Percentiles rank a stretch among this genome's conserved stretches.
phyloP scores from a whole-genome alignment of 192 early-diverging fungal species.

The Endogone sp. region DNA sequence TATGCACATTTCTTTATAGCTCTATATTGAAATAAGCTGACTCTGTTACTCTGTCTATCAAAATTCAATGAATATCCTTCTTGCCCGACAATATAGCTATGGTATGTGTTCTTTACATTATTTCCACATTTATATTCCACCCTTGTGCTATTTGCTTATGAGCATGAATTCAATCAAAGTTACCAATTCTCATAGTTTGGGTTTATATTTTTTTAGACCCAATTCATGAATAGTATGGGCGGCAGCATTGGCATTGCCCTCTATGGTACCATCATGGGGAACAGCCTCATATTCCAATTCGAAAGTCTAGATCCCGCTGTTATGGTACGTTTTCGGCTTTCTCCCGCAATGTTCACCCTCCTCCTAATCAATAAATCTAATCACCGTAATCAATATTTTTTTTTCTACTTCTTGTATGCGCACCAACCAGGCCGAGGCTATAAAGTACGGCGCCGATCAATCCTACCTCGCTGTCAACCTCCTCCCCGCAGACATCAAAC shows the following conservation, averaged over 20 bases:
- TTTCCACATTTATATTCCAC: background rate
- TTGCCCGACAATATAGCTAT: too few relatives aligned
- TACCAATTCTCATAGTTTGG: constrained; percentile 9
- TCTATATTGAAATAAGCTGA: too few relatives aligned
- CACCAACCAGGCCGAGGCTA: constrained; percentile 8
- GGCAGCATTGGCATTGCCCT: constrained; percentile 17
- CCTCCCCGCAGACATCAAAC: constrained; percentile 6
- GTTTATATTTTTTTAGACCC: constrained; percentile 13
- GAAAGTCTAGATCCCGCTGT: background rate
- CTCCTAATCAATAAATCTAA: too few relatives aligned
- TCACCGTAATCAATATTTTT: background rate
- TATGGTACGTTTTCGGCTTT: constrained; percentile 7
- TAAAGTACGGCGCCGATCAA: constrained; percentile 4
- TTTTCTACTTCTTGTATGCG: background rate
- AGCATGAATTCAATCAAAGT: too few relatives aligned
- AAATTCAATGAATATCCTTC: too few relatives aligned
- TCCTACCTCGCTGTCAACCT: constrained; percentile 7
- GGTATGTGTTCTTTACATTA: constrained; percentile 14
- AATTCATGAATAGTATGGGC: constrained; percentile 4
- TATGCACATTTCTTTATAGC: too few relatives aligned
- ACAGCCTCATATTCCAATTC: constrained; percentile 4
- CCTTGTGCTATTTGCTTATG: background rate
- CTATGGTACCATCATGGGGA: constrained; percentile 12
- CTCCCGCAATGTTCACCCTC: background rate
- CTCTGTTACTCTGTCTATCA: too few relatives aligned